Evolutionary conservation across 345 rosid genomes (phyloP).

Genomic region (Eucalyptus caleyi): DNA sequence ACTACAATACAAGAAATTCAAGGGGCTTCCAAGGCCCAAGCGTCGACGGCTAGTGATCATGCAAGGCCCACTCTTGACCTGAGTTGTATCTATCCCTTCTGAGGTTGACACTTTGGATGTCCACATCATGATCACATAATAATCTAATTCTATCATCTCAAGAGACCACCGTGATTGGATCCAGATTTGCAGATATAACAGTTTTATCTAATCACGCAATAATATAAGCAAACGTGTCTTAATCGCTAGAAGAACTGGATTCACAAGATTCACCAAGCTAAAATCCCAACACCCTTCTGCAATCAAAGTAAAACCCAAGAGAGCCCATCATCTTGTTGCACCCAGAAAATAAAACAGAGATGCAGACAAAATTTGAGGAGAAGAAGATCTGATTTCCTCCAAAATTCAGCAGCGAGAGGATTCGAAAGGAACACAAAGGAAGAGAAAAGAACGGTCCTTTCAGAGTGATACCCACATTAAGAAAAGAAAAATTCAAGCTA

Average conservation of each 20-base stretch:
- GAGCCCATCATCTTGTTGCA: background rate
- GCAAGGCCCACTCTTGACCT: background rate
- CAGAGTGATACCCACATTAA: background rate
- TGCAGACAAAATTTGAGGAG: background rate
- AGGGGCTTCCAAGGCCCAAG: background rate
- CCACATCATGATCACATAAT: background rate
- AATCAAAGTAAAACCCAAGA: background rate
- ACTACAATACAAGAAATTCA: background rate
- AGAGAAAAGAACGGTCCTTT: background rate
- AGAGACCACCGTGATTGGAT: background rate
- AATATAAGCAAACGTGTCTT: background rate
- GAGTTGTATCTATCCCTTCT: background rate
- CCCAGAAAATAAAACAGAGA: background rate
- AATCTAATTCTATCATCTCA: background rate
- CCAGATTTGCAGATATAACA: background rate
- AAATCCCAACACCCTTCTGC: background rate
- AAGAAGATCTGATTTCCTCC: background rate
- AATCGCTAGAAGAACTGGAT: background rate
- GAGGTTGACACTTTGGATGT: background rate
- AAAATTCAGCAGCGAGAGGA: background rate
- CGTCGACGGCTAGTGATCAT: background rate
- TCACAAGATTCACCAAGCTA: background rate
- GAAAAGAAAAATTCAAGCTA: background rate
- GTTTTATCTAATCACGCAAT: background rate
- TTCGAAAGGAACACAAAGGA: background rate